Percentiles rank a stretch among this genome's conserved stretches.
Conservation (phyloP, 192 early-diverging fungal genomes). For the Coemansia sp. region DNA sequence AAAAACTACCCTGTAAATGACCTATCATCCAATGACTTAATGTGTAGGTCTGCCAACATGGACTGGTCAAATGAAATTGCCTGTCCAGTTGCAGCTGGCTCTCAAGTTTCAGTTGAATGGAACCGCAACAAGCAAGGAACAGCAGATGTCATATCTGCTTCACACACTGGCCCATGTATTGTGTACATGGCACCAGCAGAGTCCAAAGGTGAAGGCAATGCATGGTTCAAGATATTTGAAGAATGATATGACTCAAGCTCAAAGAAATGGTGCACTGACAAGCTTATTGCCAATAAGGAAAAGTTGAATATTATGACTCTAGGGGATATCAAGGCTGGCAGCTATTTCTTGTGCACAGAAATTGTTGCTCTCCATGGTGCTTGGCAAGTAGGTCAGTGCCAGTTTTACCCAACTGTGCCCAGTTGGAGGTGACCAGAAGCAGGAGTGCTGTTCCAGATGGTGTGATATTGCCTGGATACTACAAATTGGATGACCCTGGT, state of each 20-base stretch:
- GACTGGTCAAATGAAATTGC: not conserved
- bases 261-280: slow-evolving; percentile 34
- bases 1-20: slow-evolving; percentile 3
- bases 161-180: slow-evolving; percentile 25
- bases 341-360: slow-evolving; percentile 26
- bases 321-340: slow-evolving; percentile 13
- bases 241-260: slow-evolving; percentile 20
- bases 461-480: slow-evolving; percentile 25
- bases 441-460: slow-evolving; percentile 16
- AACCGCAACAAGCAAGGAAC: not conserved
- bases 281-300: slow-evolving; percentile 22
- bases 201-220: slow-evolving; percentile 14
- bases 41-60: slow-evolving; percentile 10
- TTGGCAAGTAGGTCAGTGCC: not conserved
- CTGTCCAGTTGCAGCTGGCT: slow-evolving; percentile 10
- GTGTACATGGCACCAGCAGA: slow-evolving; percentile 31
- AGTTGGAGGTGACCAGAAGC: slow-evolving; percentile 11
- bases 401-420: slow-evolving; percentile 28
- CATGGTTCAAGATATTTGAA: slow-evolving; percentile 43
- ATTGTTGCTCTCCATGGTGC: slow-evolving; percentile 21
- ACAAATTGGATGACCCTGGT: slow-evolving; percentile 11
- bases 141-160: slow-evolving; percentile 6
- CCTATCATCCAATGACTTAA: not conserved
- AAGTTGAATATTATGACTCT: slow-evolving; percentile 26
- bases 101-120: slow-evolving; percentile 5